Conservation (phyloP, 495 filamentous ascomycete genomes). For the Pyrenula massariospora region DNA sequence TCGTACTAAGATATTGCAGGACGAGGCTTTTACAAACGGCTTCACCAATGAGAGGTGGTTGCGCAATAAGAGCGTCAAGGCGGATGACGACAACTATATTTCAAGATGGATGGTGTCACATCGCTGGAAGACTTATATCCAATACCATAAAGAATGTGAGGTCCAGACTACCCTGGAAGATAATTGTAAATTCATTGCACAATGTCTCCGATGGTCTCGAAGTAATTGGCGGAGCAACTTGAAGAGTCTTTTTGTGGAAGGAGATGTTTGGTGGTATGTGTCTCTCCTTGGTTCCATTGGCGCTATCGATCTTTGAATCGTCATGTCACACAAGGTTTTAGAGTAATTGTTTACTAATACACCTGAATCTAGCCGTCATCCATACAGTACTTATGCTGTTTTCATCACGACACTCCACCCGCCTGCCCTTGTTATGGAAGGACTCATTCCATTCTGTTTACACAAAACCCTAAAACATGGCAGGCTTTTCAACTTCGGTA, state of each 20-base stretch:
- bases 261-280: slow-evolving; percentile 58
- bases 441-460: slow-evolving; percentile 47
- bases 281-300: slow-evolving; percentile 2
- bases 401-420: slow-evolving; percentile 65
- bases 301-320: slow-evolving; percentile 4
- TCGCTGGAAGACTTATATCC: slow-evolving; percentile 65
- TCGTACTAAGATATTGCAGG: slow-evolving; percentile 67
- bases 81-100: slow-evolving; percentile 78
- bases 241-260: slow-evolving; percentile 59
- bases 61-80: slow-evolving; percentile 58
- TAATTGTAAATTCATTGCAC: slow-evolving; percentile 60
- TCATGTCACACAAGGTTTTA: no score
- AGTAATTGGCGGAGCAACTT: slow-evolving; percentile 78
- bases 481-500: background rate
- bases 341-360: background rate
- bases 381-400: slow-evolving; percentile 67
- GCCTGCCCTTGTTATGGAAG: slow-evolving; percentile 47
- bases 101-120: slow-evolving; percentile 70
- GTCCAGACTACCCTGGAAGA: slow-evolving; percentile 68
- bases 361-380: slow-evolving; percentile 41
- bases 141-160: slow-evolving; percentile 62
- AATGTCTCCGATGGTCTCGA: slow-evolving; percentile 71
- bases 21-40: slow-evolving; percentile 56
- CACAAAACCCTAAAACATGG: slow-evolving; percentile 18
- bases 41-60: slow-evolving; percentile 64